phyloP scores from a whole-genome alignment of 495 filamentous ascomycete genomes.

The Aspergillus taichungensis region DNA sequence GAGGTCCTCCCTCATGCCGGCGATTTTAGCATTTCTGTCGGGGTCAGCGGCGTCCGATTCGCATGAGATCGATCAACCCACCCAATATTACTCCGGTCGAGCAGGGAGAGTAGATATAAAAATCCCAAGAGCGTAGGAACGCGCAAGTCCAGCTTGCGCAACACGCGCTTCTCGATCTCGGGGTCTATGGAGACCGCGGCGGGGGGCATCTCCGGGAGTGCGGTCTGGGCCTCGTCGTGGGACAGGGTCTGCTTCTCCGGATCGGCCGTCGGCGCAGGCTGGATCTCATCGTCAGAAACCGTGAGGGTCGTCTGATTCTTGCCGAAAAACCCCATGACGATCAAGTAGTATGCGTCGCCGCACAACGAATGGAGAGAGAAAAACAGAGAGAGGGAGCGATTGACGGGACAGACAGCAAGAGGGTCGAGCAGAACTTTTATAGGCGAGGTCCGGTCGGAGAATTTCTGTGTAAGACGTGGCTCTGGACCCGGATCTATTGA shows the following conservation, averaged over 20 bases:
- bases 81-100: constrained; percentile 64
- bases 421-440: constrained; percentile 5
- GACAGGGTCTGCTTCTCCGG: constrained; percentile 24
- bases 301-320: constrained; percentile 13
- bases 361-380: background rate
- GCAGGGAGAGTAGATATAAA: constrained; percentile 53
- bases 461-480: constrained; percentile 4
- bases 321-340: constrained; percentile 23
- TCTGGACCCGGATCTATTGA: constrained; percentile 8
- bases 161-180: constrained; percentile 44
- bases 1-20: constrained; percentile 48
- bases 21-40: constrained; percentile 56
- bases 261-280: constrained; percentile 14
- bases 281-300: constrained; percentile 1
- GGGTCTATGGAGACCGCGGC: constrained; percentile 33
- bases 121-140: constrained; percentile 44
- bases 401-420: background rate
- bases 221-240: constrained; percentile 17
- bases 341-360: background rate
- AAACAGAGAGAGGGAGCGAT: background rate
- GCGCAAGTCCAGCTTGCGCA: constrained; percentile 50
- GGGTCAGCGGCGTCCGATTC: constrained; percentile 2
- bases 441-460: constrained; percentile 8
- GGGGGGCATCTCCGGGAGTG: constrained; percentile 11
- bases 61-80: constrained; percentile 14